These are phyloP conservation scores for Westerdykella aurantiaca DNA, from an alignment of 2,329 filamentous ascomycete genomes.

Conservation along the genomic window DNA sequence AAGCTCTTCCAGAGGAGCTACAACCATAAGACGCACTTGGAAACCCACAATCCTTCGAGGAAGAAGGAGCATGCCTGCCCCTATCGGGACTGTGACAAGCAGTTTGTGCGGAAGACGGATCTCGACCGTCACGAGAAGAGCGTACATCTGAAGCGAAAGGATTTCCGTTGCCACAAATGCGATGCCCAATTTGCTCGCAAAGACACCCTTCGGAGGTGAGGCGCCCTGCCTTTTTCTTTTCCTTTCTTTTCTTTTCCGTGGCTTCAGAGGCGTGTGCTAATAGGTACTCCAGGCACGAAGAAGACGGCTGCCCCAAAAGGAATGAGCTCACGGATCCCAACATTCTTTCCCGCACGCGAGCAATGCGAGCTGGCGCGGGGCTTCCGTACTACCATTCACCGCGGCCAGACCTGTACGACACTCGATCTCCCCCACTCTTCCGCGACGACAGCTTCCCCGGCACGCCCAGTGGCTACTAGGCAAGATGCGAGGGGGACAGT, in stretches of 20 bases:
- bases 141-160: slow-evolving; percentile 69
- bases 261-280: slow-evolving; percentile 11
- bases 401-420: slow-evolving; percentile 10
- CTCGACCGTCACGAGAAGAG: slow-evolving; percentile 53
- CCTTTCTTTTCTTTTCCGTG: background rate
- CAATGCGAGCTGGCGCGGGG: slow-evolving; percentile 8
- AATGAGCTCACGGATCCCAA: slow-evolving; percentile 12
- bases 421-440: slow-evolving; percentile 10
- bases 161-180: slow-evolving; percentile 66
- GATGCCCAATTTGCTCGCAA: slow-evolving; percentile 68
- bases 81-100: slow-evolving; percentile 60
- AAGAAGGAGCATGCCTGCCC: slow-evolving; percentile 66
- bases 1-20: slow-evolving; percentile 77
- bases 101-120: slow-evolving; percentile 79
- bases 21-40: slow-evolving; percentile 81
- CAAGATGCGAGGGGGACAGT: too few relatives aligned
- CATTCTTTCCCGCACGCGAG: slow-evolving; percentile 11
- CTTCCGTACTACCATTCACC: slow-evolving; percentile 14
- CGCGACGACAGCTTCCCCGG: slow-evolving; percentile 11
- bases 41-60: slow-evolving; percentile 71
- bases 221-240: background rate
- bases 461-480: slow-evolving; percentile 8
- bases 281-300: slow-evolving; percentile 58
- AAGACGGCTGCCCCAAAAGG: slow-evolving; percentile 67
- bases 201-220: slow-evolving; percentile 74